phyloP scores from a whole-genome alignment of 2,329 filamentous ascomycete genomes.

The Sporothrix humicola region DNA sequence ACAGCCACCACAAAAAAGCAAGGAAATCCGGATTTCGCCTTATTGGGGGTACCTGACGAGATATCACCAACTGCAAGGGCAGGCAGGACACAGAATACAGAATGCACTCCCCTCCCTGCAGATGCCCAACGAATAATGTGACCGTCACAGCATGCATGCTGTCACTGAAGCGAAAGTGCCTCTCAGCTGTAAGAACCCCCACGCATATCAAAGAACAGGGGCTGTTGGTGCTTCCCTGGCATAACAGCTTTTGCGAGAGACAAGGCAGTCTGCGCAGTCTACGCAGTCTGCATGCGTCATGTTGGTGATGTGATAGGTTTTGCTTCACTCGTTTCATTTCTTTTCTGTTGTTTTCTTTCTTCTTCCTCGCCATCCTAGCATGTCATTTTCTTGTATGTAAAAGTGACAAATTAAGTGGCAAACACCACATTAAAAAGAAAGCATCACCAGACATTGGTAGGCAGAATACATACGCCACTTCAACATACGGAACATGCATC shows the following conservation, averaged over 20 bases:
- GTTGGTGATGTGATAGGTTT: neutral
- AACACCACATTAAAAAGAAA: neutral
- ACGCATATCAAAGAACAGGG: neutral
- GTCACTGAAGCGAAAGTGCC: neutral
- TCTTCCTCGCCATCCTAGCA: neutral
- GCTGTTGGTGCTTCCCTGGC: neutral
- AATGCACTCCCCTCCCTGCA: too few species aligned
- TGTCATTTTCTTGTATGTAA: too few species aligned
- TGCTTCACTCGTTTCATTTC: neutral
- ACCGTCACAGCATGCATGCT: constrained; percentile 14
- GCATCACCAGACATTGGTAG: neutral
- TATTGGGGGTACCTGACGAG: neutral
- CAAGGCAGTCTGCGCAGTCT: too few species aligned
- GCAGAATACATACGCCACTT: neutral
- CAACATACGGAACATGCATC: neutral
- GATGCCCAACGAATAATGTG: constrained; percentile 6
- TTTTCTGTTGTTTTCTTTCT: neutral
- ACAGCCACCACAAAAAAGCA: neutral
- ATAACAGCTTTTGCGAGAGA: neutral
- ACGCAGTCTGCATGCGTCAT: neutral
- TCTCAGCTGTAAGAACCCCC: neutral
- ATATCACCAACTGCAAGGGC: neutral
- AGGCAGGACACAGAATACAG: too few species aligned
- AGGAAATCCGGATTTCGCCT: neutral
- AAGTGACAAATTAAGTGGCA: neutral